phyloP scores from a whole-genome alignment of 345 rosid species.

The Salix brachista region DNA sequence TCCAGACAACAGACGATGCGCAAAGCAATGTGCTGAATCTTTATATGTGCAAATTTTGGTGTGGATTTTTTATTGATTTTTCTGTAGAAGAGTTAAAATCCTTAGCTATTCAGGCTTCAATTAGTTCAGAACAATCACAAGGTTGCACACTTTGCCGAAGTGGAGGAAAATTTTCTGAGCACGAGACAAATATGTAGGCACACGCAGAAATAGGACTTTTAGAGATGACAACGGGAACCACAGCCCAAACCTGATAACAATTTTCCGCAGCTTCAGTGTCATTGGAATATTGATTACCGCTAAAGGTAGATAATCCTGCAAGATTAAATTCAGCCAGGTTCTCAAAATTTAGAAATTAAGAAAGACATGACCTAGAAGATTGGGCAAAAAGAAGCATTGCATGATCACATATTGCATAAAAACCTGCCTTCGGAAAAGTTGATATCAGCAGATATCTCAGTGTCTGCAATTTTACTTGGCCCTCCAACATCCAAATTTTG shows the following conservation, averaged over 20 bases:
- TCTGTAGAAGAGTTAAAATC: neutral
- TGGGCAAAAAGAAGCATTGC: neutral
- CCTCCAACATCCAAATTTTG: slow-evolving; percentile 7
- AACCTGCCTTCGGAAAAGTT: slow-evolving; percentile 27
- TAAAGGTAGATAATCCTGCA: slow-evolving; percentile 25
- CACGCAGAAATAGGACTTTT: neutral
- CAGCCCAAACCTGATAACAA: slow-evolving; percentile 26
- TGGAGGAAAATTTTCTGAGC: neutral
- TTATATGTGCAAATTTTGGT: too few relatives aligned
- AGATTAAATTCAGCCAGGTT: slow-evolving; percentile 5
- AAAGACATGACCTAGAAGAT: neutral
- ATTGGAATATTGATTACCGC: slow-evolving; percentile 12
- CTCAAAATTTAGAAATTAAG: neutral
- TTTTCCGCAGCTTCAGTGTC: slow-evolving; percentile 17
- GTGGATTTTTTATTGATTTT: too few relatives aligned
- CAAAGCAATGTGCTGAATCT: too few relatives aligned
- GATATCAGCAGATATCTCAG: slow-evolving; percentile 1
- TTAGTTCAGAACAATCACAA: neutral
- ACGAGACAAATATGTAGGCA: neutral
- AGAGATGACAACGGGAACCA: neutral
- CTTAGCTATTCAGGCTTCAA: neutral
- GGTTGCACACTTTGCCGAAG: neutral
- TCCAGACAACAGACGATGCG: neutral
- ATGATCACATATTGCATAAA: neutral
- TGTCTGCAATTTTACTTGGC: neutral